phyloP scores from a whole-genome alignment of 495 filamentous ascomycete genomes.

The Sabuloglossum arenarium region DNA sequence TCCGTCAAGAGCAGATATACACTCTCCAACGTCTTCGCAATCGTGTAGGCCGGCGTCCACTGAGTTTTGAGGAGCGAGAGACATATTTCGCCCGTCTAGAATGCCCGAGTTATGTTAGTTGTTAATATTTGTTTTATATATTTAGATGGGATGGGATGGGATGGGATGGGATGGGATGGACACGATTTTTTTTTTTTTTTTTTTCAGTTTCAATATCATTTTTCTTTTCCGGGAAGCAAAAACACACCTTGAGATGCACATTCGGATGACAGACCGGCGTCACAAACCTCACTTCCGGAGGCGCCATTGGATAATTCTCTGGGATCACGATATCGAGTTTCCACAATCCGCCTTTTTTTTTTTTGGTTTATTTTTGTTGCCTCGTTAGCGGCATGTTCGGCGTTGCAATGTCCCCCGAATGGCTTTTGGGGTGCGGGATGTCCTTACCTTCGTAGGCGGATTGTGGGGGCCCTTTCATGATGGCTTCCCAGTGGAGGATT shows the following conservation, averaged over 20 bases:
- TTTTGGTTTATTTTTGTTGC: too few relatives aligned
- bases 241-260: conserved; percentile 39
- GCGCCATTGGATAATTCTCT: conserved; percentile 49
- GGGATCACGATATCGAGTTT: conserved; percentile 60
- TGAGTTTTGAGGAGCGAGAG: conserved; percentile 59
- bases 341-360: conserved; percentile 58
- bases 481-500: conserved; percentile 56
- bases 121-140: conserved; percentile 11
- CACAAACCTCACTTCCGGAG: conserved; percentile 56
- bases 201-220: too few relatives aligned
- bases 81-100: conserved; percentile 84
- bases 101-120: too few relatives aligned
- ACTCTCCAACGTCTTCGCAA: conserved; percentile 53
- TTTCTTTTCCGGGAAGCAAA: too few relatives aligned
- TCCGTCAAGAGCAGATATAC: conserved; percentile 58
- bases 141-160: neutral
- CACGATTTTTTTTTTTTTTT: too few relatives aligned
- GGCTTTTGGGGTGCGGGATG: neutral
- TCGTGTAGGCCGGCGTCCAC: conserved; percentile 72
- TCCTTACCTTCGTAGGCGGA: conserved; percentile 51
- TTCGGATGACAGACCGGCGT: conserved; percentile 79
- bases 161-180: neutral
- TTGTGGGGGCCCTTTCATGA: conserved; percentile 46
- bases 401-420: neutral
- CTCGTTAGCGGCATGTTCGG: too few relatives aligned